These are phyloP conservation scores for Russula earlei DNA, from an alignment of 768 basidiomycete species.

Conservation along the genomic window DNA sequence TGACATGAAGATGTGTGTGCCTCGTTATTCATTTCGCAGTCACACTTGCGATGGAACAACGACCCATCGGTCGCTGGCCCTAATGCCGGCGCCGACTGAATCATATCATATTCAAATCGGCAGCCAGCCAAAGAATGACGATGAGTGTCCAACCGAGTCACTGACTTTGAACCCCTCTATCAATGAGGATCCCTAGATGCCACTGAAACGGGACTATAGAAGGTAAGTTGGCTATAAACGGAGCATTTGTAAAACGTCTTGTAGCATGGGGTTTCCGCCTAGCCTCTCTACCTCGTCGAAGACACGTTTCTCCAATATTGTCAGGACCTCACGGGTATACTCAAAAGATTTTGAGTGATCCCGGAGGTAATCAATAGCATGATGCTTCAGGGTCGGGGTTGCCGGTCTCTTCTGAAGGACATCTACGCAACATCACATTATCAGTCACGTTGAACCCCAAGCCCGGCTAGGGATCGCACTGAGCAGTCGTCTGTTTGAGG, in stretches of 20 bases:
- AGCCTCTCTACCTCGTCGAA: constrained; percentile 57
- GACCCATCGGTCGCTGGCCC: too few species aligned
- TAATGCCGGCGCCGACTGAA: too few species aligned
- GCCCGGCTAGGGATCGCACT: constrained; percentile 41
- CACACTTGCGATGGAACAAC: too few species aligned
- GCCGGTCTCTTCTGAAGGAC: constrained; percentile 83
- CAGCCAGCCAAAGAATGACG: too few species aligned
- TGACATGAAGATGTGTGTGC: too few species aligned
- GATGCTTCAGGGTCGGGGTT: constrained; percentile 69
- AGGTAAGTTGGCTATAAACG: neutral
- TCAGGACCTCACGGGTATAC: constrained; percentile 69
- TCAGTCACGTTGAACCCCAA: neutral
- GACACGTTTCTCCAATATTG: constrained; percentile 57
- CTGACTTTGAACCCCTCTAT: too few species aligned
- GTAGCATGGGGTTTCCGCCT: constrained; percentile 66
- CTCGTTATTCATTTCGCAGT: too few species aligned
- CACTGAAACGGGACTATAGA: neutral
- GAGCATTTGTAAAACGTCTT: constrained; percentile 46
- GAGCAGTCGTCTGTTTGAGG: constrained; percentile 68
- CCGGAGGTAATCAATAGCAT: constrained; percentile 71
- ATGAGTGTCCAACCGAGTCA: too few species aligned
- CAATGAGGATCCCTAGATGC: too few species aligned
- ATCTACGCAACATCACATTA: constrained; percentile 37
- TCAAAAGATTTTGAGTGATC: constrained; percentile 75
- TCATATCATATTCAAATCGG: too few species aligned